Evolutionary conservation across 345 rosid genomes (phyloP), one percentile per base, ranked within the genome.

Genomic region (Linum tenue): DNA sequence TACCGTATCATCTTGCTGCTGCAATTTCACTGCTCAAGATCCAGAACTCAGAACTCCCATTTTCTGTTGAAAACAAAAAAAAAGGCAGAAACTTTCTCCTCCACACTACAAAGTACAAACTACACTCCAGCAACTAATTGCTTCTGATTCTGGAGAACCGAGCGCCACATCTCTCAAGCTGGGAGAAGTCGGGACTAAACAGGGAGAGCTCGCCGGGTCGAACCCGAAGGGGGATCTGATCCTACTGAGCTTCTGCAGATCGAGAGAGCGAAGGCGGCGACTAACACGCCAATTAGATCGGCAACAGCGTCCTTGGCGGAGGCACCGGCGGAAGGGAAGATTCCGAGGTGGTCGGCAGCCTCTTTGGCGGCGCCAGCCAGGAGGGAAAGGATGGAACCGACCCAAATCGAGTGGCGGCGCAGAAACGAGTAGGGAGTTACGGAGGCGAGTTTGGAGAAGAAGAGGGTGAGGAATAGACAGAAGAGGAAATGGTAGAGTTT

Each of bases 321-420:
- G 35, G 97, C 97, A 2, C 94, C 96, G 11, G 97, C 81, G 8
- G 98, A 92, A 10, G 86, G 94, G 78, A 92, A 86, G 66, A 84
- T 0, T 1, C 94, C 91, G 57, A 92, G 59, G 4, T 92, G 94
- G 67, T 92, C 94, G n/a, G 87, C 97, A 8, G 81, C 85, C 78
- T 92, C 96, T 78, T 92, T 92, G 75, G 91, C 87, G 11, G 94
- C 96, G 55, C 98, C 98, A 66, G 91, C 89, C 57, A 78, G 56
- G 69, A 90, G 91, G 55, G 98, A 90, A 70, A 84, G 71, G 5
- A 78, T 69, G 62, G 96, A 88, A 60, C 97, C 98, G 76, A 82
- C 59, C 68, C 71, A 63, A 37, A 88, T 71, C 37, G 87, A 86
- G 70, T 82, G 73, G 58, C 79, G 82, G 42, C 87, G 85, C 57